Evolutionary conservation across 305 asterid species (phyloP).

Genomic region (Fraxinus baroniana): DNA sequence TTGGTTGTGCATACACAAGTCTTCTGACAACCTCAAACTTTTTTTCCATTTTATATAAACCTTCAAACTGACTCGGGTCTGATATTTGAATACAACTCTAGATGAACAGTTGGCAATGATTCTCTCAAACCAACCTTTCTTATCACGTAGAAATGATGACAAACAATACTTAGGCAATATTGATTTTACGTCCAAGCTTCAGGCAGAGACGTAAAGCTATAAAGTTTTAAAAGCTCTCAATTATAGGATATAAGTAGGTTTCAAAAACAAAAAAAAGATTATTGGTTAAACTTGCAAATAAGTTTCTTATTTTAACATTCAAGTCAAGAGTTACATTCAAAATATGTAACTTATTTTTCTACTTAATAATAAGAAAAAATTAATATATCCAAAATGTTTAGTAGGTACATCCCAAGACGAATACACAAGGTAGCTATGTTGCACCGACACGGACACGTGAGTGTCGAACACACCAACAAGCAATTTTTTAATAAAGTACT

Average conservation of each 20-base stretch:
- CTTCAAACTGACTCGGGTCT: not conserved
- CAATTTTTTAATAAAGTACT: not conserved
- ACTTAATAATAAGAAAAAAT: not conserved
- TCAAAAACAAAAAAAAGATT: no score
- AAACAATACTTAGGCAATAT: not conserved
- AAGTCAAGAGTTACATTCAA: not conserved
- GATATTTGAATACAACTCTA: not conserved
- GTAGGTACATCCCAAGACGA: not conserved
- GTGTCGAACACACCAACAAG: not conserved
- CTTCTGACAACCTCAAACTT: not conserved
- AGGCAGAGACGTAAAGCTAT: not conserved
- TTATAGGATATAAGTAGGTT: not conserved
- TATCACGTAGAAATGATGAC: not conserved
- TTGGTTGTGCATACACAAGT: not conserved
- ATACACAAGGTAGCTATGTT: not conserved
- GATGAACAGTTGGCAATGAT: not conserved
- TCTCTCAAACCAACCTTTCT: not conserved
- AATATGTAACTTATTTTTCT: not conserved
- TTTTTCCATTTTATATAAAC: not conserved
- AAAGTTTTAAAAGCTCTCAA: not conserved
- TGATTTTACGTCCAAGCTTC: not conserved
- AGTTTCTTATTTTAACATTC: not conserved
- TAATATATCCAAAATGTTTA: not conserved
- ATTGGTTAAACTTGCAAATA: not conserved
- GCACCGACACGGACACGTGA: not conserved